Conservation (phyloP, 2,329 filamentous ascomycete species). For the Fusarium sp. region DNA sequence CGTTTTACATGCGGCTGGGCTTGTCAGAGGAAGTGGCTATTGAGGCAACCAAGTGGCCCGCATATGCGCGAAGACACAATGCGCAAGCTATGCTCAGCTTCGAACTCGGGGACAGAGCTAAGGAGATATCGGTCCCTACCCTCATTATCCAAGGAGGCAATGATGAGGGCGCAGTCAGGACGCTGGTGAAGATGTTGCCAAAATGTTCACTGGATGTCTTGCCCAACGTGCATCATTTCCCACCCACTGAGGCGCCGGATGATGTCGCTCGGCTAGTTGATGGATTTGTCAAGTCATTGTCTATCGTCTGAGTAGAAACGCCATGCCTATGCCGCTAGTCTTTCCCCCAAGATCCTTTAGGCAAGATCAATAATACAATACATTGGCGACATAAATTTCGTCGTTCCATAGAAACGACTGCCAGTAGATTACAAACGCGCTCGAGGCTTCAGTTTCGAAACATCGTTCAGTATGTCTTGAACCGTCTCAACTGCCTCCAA, state of each 20-base stretch:
- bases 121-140: not conserved
- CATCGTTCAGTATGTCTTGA: too few species aligned
- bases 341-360: too few species aligned
- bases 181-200: not conserved
- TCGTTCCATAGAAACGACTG: too few species aligned
- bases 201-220: not conserved
- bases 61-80: not conserved
- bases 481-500: too few species aligned
- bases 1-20: not conserved
- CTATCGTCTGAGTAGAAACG: not conserved
- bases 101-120: not conserved
- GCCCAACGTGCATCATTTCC: not conserved
- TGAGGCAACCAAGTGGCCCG: not conserved
- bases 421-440: too few species aligned
- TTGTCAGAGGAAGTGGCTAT: not conserved
- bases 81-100: not conserved
- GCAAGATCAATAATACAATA: too few species aligned
- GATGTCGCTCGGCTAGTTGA: not conserved
- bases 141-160: not conserved
- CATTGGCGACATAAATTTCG: too few species aligned
- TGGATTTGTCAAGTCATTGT: not conserved
- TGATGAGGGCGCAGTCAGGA: not conserved
- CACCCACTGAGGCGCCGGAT: not conserved
- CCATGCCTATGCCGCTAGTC: too few species aligned
- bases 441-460: too few species aligned